Evolutionary conservation across 1,284 basidiomycete genomes (phyloP), one percentile per base, ranked within the genome.

Genomic region (Fomitopsis betulina): DNA sequence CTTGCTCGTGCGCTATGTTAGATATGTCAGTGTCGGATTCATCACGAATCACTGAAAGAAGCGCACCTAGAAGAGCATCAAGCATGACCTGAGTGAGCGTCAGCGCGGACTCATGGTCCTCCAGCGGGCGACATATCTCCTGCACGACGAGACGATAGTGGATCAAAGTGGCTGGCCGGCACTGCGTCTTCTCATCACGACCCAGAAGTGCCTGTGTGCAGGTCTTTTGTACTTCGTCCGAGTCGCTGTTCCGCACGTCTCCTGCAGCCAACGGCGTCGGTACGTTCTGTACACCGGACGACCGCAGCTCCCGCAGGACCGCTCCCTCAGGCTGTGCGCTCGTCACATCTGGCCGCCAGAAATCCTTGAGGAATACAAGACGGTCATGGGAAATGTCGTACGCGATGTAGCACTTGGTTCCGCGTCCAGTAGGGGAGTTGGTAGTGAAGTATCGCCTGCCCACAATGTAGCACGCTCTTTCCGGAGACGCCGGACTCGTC

Each of bases 61-160:
- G n/a, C 59, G 5, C 25, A 60, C 59, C 59, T 21, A 40, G 19
- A 13, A 58, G 27, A 6, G 59, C 59, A 40, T 51, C 42, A 10
- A 13, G 38, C 5, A 60, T 47, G 8, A 25, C 50, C 30, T 19
- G 25, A 9, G 53, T 42, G 8, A 60, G 33, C 23, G 56, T 38
- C 12, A 15, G 30, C 9, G 42, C 8, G 38, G 38, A 37, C 35
- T 37, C 35, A 39, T 52, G 55, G 7, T 47, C 33, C 39, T 52
- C 50, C 2, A 60, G 54, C 8, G 53, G 56, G n/a, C 54, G 49
- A 5, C 59, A 45, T n/a, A 58, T 39, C 33, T 58, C 56, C 32
- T 53, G 43, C 17, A 60, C 32, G 27, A 58, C 56, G 10, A 60
- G 32, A 2, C 59, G 56, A 17, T 40, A 53, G 27, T 60, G 59